Conservation (phyloP, 1,139 yeast genomes). For the Pichia cactophila region DNA sequence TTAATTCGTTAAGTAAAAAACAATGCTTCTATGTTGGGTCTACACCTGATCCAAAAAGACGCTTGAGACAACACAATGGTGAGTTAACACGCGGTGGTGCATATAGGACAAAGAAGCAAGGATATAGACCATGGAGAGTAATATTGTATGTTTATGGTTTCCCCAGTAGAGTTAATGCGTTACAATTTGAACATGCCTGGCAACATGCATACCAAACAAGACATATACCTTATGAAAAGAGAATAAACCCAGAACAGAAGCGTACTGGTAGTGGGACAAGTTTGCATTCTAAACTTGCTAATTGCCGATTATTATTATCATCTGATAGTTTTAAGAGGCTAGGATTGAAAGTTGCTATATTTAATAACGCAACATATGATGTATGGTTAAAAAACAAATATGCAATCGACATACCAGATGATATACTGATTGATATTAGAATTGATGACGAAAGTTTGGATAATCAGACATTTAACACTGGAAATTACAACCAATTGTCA, state of each 20-base stretch:
- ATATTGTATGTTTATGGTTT: constrained; percentile 57
- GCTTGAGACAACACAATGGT: constrained; percentile 77
- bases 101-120: constrained; percentile 46
- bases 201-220: constrained; percentile 65
- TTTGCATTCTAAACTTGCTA: constrained; percentile 45
- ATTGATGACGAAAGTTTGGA: constrained; percentile 4
- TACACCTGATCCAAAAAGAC: constrained; percentile 61
- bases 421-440: constrained; percentile 13
- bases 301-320: constrained; percentile 39
- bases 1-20: constrained; percentile 50
- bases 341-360: constrained; percentile 27
- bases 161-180: constrained; percentile 61
- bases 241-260: constrained; percentile 29
- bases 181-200: constrained; percentile 73
- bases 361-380: constrained; percentile 15
- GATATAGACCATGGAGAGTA: constrained; percentile 71
- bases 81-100: constrained; percentile 59
- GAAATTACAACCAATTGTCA: constrained; percentile 26
- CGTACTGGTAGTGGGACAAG: constrained; percentile 29
- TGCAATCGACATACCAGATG: constrained; percentile 18
- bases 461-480: constrained; percentile 17
- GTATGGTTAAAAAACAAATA: constrained; percentile 17
- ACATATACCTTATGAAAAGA: constrained; percentile 34
- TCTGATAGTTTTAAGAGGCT: constrained; percentile 37
- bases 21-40: constrained; percentile 66